Percentiles rank a stretch among this genome's conserved stretches.
phyloP scores from a whole-genome alignment of 805 yeast species.

The Nakazawaea ishiwadae region DNA sequence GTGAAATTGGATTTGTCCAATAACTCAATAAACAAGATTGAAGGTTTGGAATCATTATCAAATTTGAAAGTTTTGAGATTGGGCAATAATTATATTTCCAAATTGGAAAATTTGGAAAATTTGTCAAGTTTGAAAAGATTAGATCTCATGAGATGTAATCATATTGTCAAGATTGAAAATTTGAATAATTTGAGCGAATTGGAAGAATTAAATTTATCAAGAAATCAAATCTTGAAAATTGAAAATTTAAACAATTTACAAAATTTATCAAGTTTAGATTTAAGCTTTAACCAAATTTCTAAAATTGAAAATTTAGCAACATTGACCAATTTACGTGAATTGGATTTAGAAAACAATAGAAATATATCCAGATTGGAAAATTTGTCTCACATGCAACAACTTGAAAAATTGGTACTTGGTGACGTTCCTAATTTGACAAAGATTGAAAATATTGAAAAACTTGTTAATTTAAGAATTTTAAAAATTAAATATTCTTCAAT shows the following conservation, averaged over 20 bases:
- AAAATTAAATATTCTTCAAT: slow-evolving; percentile 69
- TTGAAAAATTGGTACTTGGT: slow-evolving; percentile 7
- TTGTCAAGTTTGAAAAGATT: slow-evolving; percentile 72
- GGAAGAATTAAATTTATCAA: slow-evolving; percentile 79
- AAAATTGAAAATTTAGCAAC: slow-evolving; percentile 56
- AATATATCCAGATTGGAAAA: slow-evolving; percentile 58
- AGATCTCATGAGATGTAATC: slow-evolving; percentile 19
- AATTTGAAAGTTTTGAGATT: slow-evolving; percentile 70
- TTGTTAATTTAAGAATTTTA: slow-evolving; percentile 55
- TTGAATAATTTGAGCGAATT: slow-evolving; percentile 43
- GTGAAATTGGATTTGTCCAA: slow-evolving; percentile 17
- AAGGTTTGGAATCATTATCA: slow-evolving; percentile 46
- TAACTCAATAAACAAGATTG: slow-evolving; percentile 33
- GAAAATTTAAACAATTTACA: slow-evolving; percentile 54
- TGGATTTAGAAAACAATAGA: slow-evolving; percentile 90
- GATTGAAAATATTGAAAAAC: slow-evolving; percentile 55
- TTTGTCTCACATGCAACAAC: slow-evolving; percentile 2
- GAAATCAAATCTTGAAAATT: slow-evolving; percentile 54
- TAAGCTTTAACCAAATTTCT: slow-evolving; percentile 77
- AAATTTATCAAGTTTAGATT: slow-evolving; percentile 55
- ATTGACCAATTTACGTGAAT: slow-evolving; percentile 59
- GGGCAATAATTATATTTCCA: slow-evolving; percentile 52
- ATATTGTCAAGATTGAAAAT: slow-evolving; percentile 7
- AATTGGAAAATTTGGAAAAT: slow-evolving; percentile 55
- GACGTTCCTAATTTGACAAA: slow-evolving; percentile 33